Evolutionary conservation across 805 yeast species (phyloP).

Genomic region (Yarrowia divulgata): DNA sequence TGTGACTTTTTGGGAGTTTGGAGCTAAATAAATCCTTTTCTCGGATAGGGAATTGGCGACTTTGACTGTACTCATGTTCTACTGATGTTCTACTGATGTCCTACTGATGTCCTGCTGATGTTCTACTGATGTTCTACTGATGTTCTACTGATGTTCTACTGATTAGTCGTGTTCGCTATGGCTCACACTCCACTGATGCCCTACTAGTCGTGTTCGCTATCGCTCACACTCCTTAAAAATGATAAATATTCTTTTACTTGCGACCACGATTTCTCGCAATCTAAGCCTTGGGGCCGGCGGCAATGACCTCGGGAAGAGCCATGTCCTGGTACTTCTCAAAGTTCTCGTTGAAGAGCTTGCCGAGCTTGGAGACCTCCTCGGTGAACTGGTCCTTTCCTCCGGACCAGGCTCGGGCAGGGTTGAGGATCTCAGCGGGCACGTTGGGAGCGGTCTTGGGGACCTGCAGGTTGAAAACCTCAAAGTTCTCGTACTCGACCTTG

Average conservation of each 20-base stretch:
- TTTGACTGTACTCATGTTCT: too few species aligned
- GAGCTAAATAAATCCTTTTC: too few species aligned
- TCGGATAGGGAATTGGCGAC: too few species aligned
- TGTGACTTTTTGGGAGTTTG: too few species aligned
- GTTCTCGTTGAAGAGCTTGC: slow-evolving; percentile 80
- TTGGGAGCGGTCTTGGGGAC: slow-evolving; percentile 82
- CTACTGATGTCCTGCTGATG: too few species aligned
- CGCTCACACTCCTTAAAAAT: neutral
- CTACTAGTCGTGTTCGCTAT: too few species aligned
- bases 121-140: too few species aligned
- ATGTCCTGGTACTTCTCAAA: slow-evolving; percentile 82
- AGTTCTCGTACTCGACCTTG: slow-evolving; percentile 79
- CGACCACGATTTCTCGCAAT: neutral
- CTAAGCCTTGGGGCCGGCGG: slow-evolving; percentile 84
- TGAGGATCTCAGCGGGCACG: slow-evolving; percentile 84
- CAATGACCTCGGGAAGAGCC: slow-evolving; percentile 84
- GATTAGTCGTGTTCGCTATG: too few species aligned
- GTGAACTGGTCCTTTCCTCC: slow-evolving; percentile 62
- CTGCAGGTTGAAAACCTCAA: slow-evolving; percentile 85
- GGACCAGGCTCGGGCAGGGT: slow-evolving; percentile 85
- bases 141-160: too few species aligned
- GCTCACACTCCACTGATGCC: too few species aligned
- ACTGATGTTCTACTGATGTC: too few species aligned
- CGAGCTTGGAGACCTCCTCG: slow-evolving; percentile 69
- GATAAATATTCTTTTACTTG: slow-evolving; percentile 14